These are phyloP conservation scores for Salvia hispanica DNA, from an alignment of 257 asterid species.

Conservation along the genomic window DNA sequence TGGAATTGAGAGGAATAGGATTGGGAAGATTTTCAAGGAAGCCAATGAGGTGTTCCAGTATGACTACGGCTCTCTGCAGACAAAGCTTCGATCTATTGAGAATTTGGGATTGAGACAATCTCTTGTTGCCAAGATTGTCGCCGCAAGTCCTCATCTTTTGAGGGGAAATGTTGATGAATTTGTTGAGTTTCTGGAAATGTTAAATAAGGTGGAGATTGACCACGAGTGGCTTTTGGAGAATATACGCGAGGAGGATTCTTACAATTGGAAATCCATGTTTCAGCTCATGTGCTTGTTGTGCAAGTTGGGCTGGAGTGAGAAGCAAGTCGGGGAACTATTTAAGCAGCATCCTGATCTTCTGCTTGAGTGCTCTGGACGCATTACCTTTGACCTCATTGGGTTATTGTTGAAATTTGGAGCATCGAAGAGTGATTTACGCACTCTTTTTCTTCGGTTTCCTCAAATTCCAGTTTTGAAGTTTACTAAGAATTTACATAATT, in stretches of 20 bases:
- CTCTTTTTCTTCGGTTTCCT: conserved; percentile 50
- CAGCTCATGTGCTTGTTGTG: conserved; percentile 43
- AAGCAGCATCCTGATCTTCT: conserved; percentile 47
- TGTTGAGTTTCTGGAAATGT: conserved; percentile 40
- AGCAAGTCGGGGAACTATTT: conserved; percentile 42
- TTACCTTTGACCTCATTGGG: conserved; percentile 45
- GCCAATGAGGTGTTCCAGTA: conserved; percentile 58
- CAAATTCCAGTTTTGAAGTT: conserved; percentile 43
- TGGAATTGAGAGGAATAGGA: conserved; percentile 54
- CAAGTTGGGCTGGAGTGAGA: conserved; percentile 47
- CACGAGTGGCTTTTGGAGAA: conserved; percentile 53
- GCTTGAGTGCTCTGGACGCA: conserved; percentile 54
- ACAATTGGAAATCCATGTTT: conserved; percentile 52
- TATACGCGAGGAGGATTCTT: conserved; percentile 41
- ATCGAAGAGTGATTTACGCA: conserved; percentile 32
- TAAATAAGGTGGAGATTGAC: conserved; percentile 46
- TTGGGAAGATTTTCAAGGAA: conserved; percentile 60
- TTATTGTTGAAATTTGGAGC: conserved; percentile 63
- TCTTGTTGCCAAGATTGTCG: conserved; percentile 51
- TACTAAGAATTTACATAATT: conserved; percentile 39
- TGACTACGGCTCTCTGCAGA: conserved; percentile 43
- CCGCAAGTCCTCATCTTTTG: conserved; percentile 60
- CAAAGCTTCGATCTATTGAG: conserved; percentile 50
- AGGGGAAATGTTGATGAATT: conserved; percentile 42
- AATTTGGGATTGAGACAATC: conserved; percentile 54